A percentile compares a stretch with the other conserved stretches of the same genome.
These are phyloP conservation scores for Obelidium mucronatum DNA, from an alignment of 192 early-diverging fungal species.

Conservation along the genomic window DNA sequence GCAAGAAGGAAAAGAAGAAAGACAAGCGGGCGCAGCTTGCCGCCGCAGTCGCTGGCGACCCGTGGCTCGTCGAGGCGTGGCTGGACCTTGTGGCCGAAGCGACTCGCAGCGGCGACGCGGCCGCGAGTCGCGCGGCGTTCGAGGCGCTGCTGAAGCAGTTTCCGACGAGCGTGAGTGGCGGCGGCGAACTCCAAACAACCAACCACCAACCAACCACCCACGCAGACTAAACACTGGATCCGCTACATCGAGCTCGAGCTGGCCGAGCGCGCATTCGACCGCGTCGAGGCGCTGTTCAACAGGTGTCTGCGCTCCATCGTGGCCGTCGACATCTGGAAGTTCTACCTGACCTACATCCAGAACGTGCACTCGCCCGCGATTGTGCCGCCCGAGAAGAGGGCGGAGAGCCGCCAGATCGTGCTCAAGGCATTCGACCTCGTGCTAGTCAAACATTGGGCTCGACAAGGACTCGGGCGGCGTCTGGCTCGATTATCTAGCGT, in stretches of 20 bases:
- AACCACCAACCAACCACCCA: not conserved
- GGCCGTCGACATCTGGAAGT: slow-evolving; percentile 87
- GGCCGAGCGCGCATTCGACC: slow-evolving; percentile 72
- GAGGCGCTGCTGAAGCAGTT: not conserved
- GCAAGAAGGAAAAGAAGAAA: not conserved
- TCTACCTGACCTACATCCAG: slow-evolving; percentile 88
- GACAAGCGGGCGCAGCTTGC: not conserved
- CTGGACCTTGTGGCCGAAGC: not conserved
- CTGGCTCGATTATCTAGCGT: slow-evolving; percentile 89
- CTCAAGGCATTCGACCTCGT: slow-evolving; percentile 89
- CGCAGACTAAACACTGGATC: slow-evolving; percentile 76
- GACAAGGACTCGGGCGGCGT: slow-evolving; percentile 89
- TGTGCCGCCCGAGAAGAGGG: slow-evolving; percentile 50
- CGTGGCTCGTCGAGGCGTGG: slow-evolving; percentile 2
- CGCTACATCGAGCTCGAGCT: slow-evolving; percentile 84
- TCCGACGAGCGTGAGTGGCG: not conserved
- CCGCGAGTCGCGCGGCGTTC: not conserved
- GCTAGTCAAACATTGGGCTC: slow-evolving; percentile 81
- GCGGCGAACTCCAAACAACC: not conserved
- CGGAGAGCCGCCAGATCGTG: slow-evolving; percentile 74
- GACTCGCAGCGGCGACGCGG: slow-evolving; percentile 10
- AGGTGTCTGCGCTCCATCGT: slow-evolving; percentile 81
- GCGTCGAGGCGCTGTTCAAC: slow-evolving; percentile 86
- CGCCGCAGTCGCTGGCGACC: slow-evolving; percentile 25
- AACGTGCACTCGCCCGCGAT: slow-evolving; percentile 66